Evolutionary conservation across 108 stramenopile genomes (phyloP).

Genomic region (Stephanodiscus minutulus): DNA sequence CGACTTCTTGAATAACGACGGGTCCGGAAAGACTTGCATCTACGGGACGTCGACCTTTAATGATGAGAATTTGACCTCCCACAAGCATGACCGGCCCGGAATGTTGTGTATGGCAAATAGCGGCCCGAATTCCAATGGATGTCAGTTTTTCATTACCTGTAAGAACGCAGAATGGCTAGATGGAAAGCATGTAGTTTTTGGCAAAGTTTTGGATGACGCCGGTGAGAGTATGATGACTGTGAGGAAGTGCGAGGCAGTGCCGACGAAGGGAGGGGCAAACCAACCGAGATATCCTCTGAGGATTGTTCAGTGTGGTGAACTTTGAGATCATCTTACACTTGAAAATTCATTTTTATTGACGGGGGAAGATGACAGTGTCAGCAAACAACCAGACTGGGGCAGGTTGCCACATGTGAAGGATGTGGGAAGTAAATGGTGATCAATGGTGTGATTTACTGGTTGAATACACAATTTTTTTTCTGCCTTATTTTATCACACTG

Average conservation of each 20-base stretch:
- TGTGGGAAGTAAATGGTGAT: too few species aligned
- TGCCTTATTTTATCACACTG: too few species aligned
- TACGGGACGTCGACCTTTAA: conserved; percentile 82
- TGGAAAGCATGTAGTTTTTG: conserved; percentile 95
- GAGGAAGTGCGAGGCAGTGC: conserved; percentile 86
- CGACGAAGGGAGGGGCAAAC: conserved; percentile 60
- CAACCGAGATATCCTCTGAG: conserved; percentile 74
- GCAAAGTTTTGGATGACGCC: conserved; percentile 91
- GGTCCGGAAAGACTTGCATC: conserved; percentile 88
- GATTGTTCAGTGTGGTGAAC: conserved; percentile 82
- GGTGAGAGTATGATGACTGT: conserved; percentile 87
- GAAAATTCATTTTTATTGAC: not conserved
- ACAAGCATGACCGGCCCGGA: conserved; percentile 89
- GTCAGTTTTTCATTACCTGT: conserved; percentile 97
- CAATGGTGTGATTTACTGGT: not conserved
- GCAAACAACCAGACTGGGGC: too few species aligned
- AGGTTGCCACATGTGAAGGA: too few species aligned
- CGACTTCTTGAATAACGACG: conserved; percentile 93
- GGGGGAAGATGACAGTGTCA: too few species aligned
- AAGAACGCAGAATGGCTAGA: conserved; percentile 93
- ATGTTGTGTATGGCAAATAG: conserved; percentile 93
- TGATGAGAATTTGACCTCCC: conserved; percentile 92
- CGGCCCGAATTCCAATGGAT: conserved; percentile 93
- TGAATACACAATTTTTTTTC: too few species aligned
- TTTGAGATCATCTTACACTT: conserved; percentile 35